These are phyloP conservation scores for Naganishia antarctica DNA, from an alignment of 768 basidiomycete species.

Conservation along the genomic window DNA sequence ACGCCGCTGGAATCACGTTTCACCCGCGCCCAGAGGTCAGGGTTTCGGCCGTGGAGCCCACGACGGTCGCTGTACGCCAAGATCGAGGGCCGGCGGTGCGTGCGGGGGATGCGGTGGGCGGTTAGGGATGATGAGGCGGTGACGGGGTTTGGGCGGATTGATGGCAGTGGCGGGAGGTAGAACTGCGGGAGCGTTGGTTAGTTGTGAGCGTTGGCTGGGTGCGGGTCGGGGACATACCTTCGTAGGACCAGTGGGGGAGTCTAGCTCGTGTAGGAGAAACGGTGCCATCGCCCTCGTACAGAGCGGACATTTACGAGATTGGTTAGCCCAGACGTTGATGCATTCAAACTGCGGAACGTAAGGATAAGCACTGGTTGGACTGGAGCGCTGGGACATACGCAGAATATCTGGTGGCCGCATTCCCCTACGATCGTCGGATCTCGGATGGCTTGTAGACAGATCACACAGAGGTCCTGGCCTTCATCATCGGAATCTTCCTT, in stretches of 20 bases:
- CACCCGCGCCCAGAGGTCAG: constrained; percentile 49
- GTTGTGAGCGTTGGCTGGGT: too few relatives aligned
- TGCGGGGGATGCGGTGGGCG: constrained; percentile 30
- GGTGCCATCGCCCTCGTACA: constrained; percentile 43
- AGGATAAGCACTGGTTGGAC: background rate
- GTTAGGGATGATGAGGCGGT: constrained; percentile 30
- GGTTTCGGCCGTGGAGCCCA: constrained; percentile 44
- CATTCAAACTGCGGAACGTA: constrained; percentile 62
- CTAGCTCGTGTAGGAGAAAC: constrained; percentile 45
- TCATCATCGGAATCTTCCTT: constrained; percentile 10
- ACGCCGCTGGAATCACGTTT: constrained; percentile 50
- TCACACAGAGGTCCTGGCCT: constrained; percentile 58
- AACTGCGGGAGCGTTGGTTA: too few relatives aligned
- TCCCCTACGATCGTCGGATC: constrained; percentile 76
- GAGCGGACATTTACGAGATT: constrained; percentile 44
- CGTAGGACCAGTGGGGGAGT: constrained; percentile 33
- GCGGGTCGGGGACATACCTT: constrained; percentile 33
- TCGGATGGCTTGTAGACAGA: constrained; percentile 71
- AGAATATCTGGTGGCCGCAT: constrained; percentile 82
- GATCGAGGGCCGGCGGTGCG: constrained; percentile 6
- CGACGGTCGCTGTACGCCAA: constrained; percentile 46
- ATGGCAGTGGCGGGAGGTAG: constrained; percentile 61
- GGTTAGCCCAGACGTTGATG: constrained; percentile 69
- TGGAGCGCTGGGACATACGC: constrained; percentile 49
- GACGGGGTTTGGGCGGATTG: constrained; percentile 31